Evolutionary conservation across 1,284 basidiomycete genomes (phyloP).

Genomic region (Cryptococcus hybrid): DNA sequence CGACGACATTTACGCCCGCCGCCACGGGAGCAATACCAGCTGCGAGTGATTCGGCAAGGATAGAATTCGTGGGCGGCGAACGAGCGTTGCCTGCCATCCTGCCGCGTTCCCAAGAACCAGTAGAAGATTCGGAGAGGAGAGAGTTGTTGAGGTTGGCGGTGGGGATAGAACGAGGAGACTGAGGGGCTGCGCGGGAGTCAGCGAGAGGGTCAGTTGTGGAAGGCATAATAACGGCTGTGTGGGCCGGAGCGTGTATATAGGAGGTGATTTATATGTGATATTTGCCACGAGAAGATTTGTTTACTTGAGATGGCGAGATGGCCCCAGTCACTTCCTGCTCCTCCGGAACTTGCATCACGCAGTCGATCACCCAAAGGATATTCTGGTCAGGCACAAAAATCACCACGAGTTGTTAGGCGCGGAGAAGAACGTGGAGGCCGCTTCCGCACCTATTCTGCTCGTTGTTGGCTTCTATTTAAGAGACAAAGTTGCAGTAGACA

Average conservation of each 20-base stretch:
- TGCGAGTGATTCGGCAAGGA: slow-evolving; percentile 12
- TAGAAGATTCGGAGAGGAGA: slow-evolving; percentile 43
- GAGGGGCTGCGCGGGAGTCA: not conserved
- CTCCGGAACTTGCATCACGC: not conserved
- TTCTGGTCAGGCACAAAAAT: slow-evolving; percentile 6
- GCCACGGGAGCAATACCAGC: no score
- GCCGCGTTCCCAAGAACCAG: slow-evolving; percentile 48
- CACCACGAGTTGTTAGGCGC: no score
- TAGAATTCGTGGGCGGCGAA: slow-evolving; percentile 28
- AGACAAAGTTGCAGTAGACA: no score
- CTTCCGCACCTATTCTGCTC: no score
- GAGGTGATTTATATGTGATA: no score
- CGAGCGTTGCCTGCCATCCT: slow-evolving; percentile 34
- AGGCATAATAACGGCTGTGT: not conserved
- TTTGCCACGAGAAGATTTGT: no score
- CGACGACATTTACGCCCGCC: no score
- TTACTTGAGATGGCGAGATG: no score
- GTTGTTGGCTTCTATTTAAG: no score
- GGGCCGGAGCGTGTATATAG: no score
- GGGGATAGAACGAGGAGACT: slow-evolving; percentile 17
- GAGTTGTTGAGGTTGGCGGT: slow-evolving; percentile 32
- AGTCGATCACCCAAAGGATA: no score
- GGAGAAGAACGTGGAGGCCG: no score
- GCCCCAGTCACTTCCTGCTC: not conserved
- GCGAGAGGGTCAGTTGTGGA: not conserved